These are phyloP conservation scores for Gynostemma pentaphyllum DNA, from an alignment of 306 rosid species.

Conservation along the genomic window DNA sequence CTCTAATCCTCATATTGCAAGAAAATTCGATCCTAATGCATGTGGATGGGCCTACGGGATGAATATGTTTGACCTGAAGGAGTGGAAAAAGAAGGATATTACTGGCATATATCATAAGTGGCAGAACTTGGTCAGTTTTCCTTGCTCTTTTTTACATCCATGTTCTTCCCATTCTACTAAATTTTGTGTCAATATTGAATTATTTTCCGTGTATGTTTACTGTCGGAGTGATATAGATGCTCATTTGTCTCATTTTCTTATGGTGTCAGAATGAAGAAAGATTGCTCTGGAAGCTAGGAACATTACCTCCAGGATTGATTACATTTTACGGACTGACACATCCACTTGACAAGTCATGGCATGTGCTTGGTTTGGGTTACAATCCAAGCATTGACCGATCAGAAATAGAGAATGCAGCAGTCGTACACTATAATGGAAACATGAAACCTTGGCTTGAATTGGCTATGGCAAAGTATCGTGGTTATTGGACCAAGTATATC, in stretches of 20 bases:
- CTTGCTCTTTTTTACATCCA: constrained; percentile 6
- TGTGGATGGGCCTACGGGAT: constrained; percentile 99
- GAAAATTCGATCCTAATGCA: constrained; percentile 89
- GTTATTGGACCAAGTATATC: constrained; percentile 87
- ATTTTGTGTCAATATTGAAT: not conserved
- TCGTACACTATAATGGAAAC: constrained; percentile 87
- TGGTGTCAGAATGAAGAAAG: constrained; percentile 79
- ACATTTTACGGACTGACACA: constrained; percentile 89
- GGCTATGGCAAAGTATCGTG: constrained; percentile 79
- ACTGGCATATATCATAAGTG: constrained; percentile 98
- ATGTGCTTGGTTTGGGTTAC: constrained; percentile 97
- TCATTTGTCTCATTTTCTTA: constrained; percentile 1
- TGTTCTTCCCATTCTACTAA: not conserved
- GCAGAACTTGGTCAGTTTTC: constrained; percentile 81
- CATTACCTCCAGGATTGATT: constrained; percentile 90
- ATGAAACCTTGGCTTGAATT: constrained; percentile 98
- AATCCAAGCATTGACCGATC: constrained; percentile 71
- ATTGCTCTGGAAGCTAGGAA: constrained; percentile 92
- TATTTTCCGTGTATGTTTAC: not conserved
- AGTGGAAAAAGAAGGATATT: constrained; percentile 85
- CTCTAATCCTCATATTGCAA: constrained; percentile 84
- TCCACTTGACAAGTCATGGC: constrained; percentile 90
- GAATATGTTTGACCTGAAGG: constrained; percentile 90
- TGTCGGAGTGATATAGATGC: not conserved
- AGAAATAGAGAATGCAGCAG: constrained; percentile 77